These are phyloP conservation scores for Chloranthus sessilifolius DNA, from an alignment of 164 flowering plant genomes.

Conservation along the genomic window DNA sequence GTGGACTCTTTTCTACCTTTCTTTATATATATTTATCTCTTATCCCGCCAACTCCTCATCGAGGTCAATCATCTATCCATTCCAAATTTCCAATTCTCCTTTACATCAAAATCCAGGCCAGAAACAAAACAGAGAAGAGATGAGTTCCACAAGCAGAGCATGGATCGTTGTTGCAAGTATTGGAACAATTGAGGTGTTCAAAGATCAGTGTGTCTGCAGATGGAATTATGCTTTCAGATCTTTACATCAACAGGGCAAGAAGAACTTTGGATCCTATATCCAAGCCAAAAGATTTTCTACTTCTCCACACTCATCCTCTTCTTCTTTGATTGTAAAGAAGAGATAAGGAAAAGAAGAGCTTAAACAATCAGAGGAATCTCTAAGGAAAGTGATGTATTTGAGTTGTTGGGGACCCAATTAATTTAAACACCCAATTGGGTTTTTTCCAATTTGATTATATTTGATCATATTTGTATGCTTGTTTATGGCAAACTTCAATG, in stretches of 20 bases:
- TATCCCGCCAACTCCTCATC: too few relatives aligned
- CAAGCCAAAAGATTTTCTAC: constrained; percentile 15
- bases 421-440: too few relatives aligned
- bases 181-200: constrained; percentile 18
- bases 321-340: constrained; percentile 1
- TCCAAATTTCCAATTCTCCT: background rate
- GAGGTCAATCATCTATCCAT: too few relatives aligned
- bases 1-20: too few relatives aligned
- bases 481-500: too few relatives aligned
- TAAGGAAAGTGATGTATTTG: constrained; percentile 44
- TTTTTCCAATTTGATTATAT: too few relatives aligned
- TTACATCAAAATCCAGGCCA: background rate
- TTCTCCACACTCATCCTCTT: constrained; percentile 1
- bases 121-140: background rate
- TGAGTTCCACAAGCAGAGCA: constrained; percentile 17
- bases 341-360: background rate
- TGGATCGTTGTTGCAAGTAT: constrained; percentile 19
- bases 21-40: too few relatives aligned
- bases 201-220: constrained; percentile 16
- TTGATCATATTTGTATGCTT: too few relatives aligned
- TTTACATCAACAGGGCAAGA: constrained; percentile 10
- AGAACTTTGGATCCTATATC: constrained; percentile 4
- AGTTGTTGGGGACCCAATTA: constrained; percentile 57
- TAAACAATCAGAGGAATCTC: constrained; percentile 30
- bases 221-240: constrained; percentile 18